Percentiles rank a stretch among this genome's conserved stretches.
Evolutionary conservation across 495 filamentous ascomycete genomes (phyloP).

Genomic region (Penicillium psychrofluorescens): DNA sequence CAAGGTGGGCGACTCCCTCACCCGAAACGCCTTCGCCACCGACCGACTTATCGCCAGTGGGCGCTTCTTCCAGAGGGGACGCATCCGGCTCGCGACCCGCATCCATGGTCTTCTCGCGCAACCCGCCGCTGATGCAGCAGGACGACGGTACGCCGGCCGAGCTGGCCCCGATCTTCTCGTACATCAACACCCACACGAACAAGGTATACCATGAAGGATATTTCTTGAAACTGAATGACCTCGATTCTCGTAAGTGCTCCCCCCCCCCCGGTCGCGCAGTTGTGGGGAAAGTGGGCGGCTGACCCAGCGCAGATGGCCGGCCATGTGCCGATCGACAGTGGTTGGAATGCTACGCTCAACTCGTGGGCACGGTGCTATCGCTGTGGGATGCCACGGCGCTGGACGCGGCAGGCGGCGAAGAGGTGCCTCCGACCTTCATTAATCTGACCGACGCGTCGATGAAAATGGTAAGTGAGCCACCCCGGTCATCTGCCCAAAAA

Average conservation of each 20-base stretch:
- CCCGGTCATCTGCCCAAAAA: too few relatives aligned
- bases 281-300: not conserved
- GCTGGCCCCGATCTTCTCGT: constrained; percentile 87
- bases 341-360: constrained; percentile 95
- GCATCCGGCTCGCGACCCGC: constrained; percentile 46
- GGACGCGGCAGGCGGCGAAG: constrained; percentile 76
- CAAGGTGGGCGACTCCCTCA: constrained; percentile 28
- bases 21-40: constrained; percentile 29
- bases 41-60: constrained; percentile 21
- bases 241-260: constrained; percentile 82
- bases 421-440: constrained; percentile 90
- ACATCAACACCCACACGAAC: constrained; percentile 89
- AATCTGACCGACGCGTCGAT: constrained; percentile 96
- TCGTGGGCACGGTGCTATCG: constrained; percentile 90
- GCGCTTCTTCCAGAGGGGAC: constrained; percentile 15
- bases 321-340: constrained; percentile 81
- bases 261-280: not conserved
- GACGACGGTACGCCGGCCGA: constrained; percentile 81
- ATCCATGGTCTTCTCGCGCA: constrained; percentile 70
- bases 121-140: constrained; percentile 82
- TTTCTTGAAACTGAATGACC: constrained; percentile 90
- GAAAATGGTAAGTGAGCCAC: constrained; percentile 66
- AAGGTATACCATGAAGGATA: constrained; percentile 98
- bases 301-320: constrained; percentile 62
- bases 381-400: constrained; percentile 93